A percentile compares a stretch with the other conserved stretches of the same genome.
Evolutionary conservation across 179 eudicot genomes (phyloP).

Genomic region (Gypsophila paniculata): DNA sequence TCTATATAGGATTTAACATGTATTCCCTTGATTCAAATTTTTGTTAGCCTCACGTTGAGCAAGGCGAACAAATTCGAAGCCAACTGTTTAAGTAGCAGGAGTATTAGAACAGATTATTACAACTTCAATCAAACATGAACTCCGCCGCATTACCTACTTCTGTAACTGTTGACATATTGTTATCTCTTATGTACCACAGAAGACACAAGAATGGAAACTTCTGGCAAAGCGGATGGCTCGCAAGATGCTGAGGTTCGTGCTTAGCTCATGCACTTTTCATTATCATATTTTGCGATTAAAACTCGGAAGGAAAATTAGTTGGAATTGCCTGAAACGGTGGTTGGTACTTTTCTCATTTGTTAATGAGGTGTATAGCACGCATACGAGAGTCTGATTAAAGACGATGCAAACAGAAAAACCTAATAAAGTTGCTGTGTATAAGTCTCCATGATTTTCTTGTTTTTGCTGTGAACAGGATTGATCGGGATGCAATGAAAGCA

Average conservation of each 20-base stretch:
- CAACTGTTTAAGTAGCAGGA: background rate
- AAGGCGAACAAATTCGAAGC: too few species aligned
- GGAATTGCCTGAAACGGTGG: too few species aligned
- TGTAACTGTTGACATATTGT: background rate
- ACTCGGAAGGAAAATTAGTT: too few species aligned
- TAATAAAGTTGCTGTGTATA: background rate
- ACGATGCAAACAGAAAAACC: too few species aligned
- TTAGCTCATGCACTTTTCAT: background rate
- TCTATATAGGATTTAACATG: too few species aligned
- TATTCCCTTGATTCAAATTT: too few species aligned
- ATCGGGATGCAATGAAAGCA: background rate
- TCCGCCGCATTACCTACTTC: background rate
- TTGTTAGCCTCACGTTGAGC: too few species aligned
- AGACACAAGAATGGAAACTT: constrained; percentile 19
- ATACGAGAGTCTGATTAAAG: too few species aligned
- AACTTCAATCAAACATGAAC: background rate
- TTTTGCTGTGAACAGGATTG: constrained; percentile 11
- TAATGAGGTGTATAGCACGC: too few species aligned
- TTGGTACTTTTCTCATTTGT: too few species aligned
- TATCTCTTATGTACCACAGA: constrained; percentile 3
- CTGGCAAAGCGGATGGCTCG: constrained; percentile 17
- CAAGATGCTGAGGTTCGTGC: constrained; percentile 18
- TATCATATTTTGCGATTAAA: background rate
- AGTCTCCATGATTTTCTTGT: background rate
- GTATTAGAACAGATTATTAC: background rate